phyloP scores from a whole-genome alignment of 1,139 yeast species.

The Taphrina flavorubra region DNA sequence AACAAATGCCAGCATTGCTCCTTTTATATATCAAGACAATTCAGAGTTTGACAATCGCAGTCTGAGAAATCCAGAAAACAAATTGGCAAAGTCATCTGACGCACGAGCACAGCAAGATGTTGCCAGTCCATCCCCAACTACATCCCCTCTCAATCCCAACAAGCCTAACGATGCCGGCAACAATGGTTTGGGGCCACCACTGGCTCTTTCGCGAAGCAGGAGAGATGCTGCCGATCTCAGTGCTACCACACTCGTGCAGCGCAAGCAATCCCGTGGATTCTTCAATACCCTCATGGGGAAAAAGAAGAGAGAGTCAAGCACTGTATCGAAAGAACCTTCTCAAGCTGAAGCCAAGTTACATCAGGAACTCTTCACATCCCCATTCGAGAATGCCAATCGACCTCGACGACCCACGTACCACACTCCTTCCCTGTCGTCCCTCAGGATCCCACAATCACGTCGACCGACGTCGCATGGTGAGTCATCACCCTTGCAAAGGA shows the following conservation, averaged over 20 bases:
- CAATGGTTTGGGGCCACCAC: background rate
- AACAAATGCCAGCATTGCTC: slow-evolving; percentile 5
- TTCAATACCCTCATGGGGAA: slow-evolving; percentile 20
- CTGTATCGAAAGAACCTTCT: background rate
- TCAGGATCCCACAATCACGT: slow-evolving; percentile 12
- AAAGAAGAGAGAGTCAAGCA: slow-evolving; percentile 10
- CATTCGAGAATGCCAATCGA: slow-evolving; percentile 14
- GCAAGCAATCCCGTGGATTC: slow-evolving; percentile 22
- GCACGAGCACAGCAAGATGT: background rate
- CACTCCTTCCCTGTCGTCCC: slow-evolving; percentile 10
- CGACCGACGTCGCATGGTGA: background rate
- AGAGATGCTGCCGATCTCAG: slow-evolving; percentile 14
- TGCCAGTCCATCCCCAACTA: background rate
- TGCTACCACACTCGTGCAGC: slow-evolving; percentile 2
- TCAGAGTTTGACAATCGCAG: background rate
- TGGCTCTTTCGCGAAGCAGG: background rate
- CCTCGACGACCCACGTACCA: slow-evolving; percentile 15
- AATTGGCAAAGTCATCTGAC: slow-evolving; percentile 3
- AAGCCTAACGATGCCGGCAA: background rate
- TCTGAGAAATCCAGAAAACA: background rate
- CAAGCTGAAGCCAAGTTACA: background rate
- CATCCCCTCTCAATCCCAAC: slow-evolving; percentile 26
- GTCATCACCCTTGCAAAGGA: background rate
- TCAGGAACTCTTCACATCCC: slow-evolving; percentile 14
- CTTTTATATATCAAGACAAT: slow-evolving; percentile 17